Conservation (phyloP, 139 green algal species). For the Picochlorum sp. region DNA sequence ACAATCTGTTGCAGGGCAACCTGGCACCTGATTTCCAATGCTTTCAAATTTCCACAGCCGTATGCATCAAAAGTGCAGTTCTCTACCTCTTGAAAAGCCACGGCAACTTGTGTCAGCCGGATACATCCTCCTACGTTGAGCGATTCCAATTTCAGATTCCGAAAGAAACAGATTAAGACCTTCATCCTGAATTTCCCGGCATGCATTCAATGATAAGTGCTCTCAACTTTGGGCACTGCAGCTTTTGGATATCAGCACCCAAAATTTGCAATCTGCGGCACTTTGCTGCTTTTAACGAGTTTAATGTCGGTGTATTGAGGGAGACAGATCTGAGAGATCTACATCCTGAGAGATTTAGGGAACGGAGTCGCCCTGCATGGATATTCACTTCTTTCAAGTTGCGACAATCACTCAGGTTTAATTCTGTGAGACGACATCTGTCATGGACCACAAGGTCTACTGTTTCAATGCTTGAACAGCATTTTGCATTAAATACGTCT, state of each 20-base stretch:
- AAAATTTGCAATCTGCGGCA: no score
- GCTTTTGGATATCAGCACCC: no score
- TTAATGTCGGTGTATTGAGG: background rate
- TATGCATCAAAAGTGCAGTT: background rate
- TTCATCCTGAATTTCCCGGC: no score
- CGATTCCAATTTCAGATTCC: background rate
- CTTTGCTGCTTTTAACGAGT: background rate
- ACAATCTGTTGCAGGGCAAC: background rate
- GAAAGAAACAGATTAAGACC: no score
- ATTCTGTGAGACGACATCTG: no score
- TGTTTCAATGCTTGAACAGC: no score
- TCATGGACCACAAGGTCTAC: no score
- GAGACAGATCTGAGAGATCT: background rate
- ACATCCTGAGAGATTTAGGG: constrained; percentile 15
- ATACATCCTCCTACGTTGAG: background rate
- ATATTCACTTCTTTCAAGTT: constrained; percentile 1
- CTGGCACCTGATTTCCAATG: background rate
- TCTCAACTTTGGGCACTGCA: no score
- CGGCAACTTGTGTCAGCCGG: background rate
- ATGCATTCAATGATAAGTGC: no score
- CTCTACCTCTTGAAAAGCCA: background rate
- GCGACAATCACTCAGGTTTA: background rate
- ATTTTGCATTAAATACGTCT: no score
- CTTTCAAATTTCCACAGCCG: background rate
- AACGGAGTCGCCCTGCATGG: background rate